Evolutionary conservation across 1,139 yeast species (phyloP), one percentile per base, ranked within the genome.

Genomic region (Suhomyces terraborum): DNA sequence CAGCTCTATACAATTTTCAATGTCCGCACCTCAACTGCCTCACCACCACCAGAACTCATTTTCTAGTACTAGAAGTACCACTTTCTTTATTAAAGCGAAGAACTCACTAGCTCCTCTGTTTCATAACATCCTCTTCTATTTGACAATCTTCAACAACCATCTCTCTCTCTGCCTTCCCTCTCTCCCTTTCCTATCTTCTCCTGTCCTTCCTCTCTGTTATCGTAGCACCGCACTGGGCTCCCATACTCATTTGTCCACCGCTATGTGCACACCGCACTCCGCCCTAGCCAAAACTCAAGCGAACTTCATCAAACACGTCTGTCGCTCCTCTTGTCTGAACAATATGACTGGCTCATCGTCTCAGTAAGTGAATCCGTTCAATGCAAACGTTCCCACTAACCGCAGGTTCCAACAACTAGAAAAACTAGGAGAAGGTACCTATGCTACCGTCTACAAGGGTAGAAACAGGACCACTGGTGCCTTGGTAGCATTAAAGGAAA

Each of bases 401-500:
- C 3, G 6, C 48, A 68, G 74, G 54, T 73, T 73, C 53, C 77
- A 72, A 51, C 78, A 74, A 58, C 80, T 93, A 49, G 98, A 91
- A 66, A 91, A 91, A 68, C 77, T 91, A 43, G 98, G 98, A 31
- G 97, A 91, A 64, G 98, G 98, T 45, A 93, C 98, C 1, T 93
- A 93, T 71, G 98, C 98, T 42, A 93, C 98, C 6, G 98, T 93
- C 20, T 93, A 93, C 69, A 93, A 91, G 58, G 98, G 98, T 8
- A 76, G 96, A 46, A 93, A 93, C 63, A 79, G 95, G 41, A 79
- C 88, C 43, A 85, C 96, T 0, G 98, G 98, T 5, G 89, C 93
- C 23, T 75, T 88, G 39, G 98, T 93, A 18, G 98, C 98, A 1
- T 71, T 93, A 54, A 93, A 93, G 61, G 98, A 93, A 63, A 94